Conservation (phyloP, 2,329 filamentous ascomycete species). For the Xylariaceae sp. region DNA sequence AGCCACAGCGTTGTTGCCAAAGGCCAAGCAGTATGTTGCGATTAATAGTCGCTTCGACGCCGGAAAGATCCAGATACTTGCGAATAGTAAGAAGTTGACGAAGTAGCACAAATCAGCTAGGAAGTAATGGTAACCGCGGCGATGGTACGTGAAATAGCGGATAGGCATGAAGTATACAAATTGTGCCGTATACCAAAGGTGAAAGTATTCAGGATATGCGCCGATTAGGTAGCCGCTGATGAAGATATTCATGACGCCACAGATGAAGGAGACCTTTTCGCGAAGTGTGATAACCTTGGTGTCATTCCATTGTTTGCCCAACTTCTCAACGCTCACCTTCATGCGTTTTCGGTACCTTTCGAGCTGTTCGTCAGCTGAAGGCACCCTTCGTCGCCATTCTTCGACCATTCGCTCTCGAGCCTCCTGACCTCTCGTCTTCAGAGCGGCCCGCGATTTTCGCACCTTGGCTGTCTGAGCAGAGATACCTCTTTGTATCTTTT, state of each 20-base stretch:
- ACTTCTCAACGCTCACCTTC: constrained; percentile 85
- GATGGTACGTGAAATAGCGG: constrained; percentile 87
- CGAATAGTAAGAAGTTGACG: constrained; percentile 83
- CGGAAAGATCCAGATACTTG: constrained; percentile 90
- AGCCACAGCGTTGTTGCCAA: constrained; percentile 95
- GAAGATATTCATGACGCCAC: constrained; percentile 95
- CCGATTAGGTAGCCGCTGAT: constrained; percentile 94
- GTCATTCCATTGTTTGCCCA: constrained; percentile 86
- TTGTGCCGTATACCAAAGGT: constrained; percentile 89
- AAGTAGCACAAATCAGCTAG: constrained; percentile 98
- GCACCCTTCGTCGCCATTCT: constrained; percentile 86
- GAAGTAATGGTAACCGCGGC: constrained; percentile 95
- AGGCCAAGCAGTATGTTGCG: constrained; percentile 87
- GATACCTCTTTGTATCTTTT: constrained; percentile 85
- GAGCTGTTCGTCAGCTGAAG: constrained; percentile 88
- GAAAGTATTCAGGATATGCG: constrained; percentile 82
- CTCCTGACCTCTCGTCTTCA: constrained; percentile 75
- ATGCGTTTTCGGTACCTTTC: constrained; percentile 89
- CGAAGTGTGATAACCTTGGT: constrained; percentile 84
- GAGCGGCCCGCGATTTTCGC: constrained; percentile 77
- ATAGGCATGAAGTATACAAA: constrained; percentile 97
- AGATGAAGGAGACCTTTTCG: constrained; percentile 96
- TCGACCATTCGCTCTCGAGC: constrained; percentile 92
- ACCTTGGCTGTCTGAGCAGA: constrained; percentile 85
- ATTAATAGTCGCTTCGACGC: constrained; percentile 90